These are phyloP conservation scores for Taiozyma sp. DNA, from an alignment of 1,139 yeast genomes.

Conservation along the genomic window DNA sequence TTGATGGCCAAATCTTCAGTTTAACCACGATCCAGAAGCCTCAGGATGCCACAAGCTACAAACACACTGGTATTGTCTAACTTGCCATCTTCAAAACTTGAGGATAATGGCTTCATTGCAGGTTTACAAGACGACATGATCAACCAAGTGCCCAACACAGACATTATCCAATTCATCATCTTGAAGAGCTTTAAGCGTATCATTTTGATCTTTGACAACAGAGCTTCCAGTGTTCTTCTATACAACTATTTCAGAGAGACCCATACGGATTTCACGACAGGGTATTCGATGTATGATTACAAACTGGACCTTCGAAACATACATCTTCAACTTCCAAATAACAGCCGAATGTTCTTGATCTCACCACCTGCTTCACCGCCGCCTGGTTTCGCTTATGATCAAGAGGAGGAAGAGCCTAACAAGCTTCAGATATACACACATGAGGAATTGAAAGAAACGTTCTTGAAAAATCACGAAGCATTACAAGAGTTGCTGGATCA, in stretches of 20 bases:
- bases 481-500: constrained; percentile 11
- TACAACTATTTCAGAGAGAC: background rate
- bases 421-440: constrained; percentile 22
- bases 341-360: constrained; percentile 29
- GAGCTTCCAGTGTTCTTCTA: constrained; percentile 4
- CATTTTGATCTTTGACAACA: constrained; percentile 13
- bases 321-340: constrained; percentile 29
- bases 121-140: constrained; percentile 16
- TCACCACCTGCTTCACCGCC: constrained; percentile 40
- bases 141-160: constrained; percentile 6
- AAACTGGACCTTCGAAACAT: constrained; percentile 16
- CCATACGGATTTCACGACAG: constrained; percentile 8
- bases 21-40: background rate
- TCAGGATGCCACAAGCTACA: constrained; percentile 7
- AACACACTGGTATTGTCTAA: constrained; percentile 20
- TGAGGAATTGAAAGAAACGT: constrained; percentile 19
- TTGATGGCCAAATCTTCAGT: background rate
- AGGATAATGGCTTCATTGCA: constrained; percentile 8
- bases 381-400: constrained; percentile 32
- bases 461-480: constrained; percentile 15
- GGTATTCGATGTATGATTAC: constrained; percentile 21
- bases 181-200: constrained; percentile 17
- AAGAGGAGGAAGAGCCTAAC: constrained; percentile 32
- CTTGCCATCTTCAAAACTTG: constrained; percentile 7
- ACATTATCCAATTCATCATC: constrained; percentile 20